Evolutionary conservation across 2,329 filamentous ascomycete species (phyloP).

Genomic region (Aspergillus alliaceus): DNA sequence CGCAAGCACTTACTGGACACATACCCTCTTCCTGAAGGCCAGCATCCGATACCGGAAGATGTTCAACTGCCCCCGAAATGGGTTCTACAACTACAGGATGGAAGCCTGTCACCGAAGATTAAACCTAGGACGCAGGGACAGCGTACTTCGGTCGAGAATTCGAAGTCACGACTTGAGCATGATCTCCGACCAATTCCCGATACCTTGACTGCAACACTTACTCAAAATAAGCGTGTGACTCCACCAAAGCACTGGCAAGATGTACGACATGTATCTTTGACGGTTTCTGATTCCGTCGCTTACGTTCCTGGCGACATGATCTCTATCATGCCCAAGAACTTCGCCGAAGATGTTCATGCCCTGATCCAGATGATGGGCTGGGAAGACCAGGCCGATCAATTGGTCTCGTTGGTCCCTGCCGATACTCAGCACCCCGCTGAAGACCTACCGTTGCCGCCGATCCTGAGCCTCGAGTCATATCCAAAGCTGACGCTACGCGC

Average conservation of each 20-base stretch:
- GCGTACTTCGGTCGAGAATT: conserved; percentile 12
- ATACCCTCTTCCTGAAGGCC: conserved; percentile 67
- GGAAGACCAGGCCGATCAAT: conserved; percentile 68
- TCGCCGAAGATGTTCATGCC: conserved; percentile 72
- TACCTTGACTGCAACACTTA: conserved; percentile 58
- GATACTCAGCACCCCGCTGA: conserved; percentile 24
- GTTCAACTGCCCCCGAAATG: conserved; percentile 76
- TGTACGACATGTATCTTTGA: conserved; percentile 75
- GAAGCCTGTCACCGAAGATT: background rate
- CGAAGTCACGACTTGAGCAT: conserved; percentile 32
- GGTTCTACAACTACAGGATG: conserved; percentile 43
- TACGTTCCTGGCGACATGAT: conserved; percentile 76
- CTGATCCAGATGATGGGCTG: conserved; percentile 80
- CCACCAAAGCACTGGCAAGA: conserved; percentile 85
- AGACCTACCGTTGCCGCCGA: conserved; percentile 27
- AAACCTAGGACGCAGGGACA: conserved; percentile 4
- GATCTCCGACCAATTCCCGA: conserved; percentile 60
- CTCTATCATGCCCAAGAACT: conserved; percentile 84
- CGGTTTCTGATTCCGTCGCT: conserved; percentile 40
- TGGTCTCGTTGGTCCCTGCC: conserved; percentile 54
- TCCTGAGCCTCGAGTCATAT: conserved; percentile 36
- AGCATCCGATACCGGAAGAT: conserved; percentile 71
- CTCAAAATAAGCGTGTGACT: conserved; percentile 71
- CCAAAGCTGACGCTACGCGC: conserved; percentile 64
- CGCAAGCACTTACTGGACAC: conserved; percentile 64